Conservation (phyloP, 1,284 basidiomycete species). For the Sporisorium exsertum region DNA sequence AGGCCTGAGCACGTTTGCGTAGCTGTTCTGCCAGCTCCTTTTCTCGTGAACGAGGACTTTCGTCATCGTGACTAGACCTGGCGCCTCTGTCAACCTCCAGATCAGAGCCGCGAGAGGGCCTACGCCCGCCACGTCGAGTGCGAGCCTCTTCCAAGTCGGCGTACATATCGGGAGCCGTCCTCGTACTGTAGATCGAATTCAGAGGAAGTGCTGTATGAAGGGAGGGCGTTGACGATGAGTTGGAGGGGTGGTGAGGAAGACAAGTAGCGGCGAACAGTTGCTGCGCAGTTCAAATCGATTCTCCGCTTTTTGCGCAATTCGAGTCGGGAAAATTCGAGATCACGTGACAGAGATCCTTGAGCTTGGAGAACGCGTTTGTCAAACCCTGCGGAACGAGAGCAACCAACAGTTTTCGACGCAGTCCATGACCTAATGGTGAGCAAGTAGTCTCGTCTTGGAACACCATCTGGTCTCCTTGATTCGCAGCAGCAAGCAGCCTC, state of each 20-base stretch:
- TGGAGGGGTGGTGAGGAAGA: background rate
- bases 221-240: background rate
- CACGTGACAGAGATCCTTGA: constrained; percentile 17
- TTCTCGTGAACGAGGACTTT: constrained; percentile 49
- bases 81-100: constrained; percentile 28
- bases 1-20: constrained; percentile 55
- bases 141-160: constrained; percentile 64
- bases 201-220: background rate
- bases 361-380: constrained; percentile 27
- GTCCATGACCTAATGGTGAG: background rate
- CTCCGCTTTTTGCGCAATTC: background rate
- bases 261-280: constrained; percentile 1
- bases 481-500: background rate
- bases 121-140: constrained; percentile 21
- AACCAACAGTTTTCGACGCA: constrained; percentile 11
- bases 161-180: constrained; percentile 41
- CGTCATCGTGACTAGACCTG: constrained; percentile 11
- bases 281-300: constrained; percentile 7
- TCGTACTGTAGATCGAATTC: background rate
- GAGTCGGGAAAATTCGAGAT: background rate
- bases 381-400: constrained; percentile 16
- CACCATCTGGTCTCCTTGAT: background rate
- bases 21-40: constrained; percentile 65
- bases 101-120: constrained; percentile 31
- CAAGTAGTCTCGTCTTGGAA: background rate